Evolutionary conservation across 208 protist species (phyloP), one percentile per base, ranked within the genome.

Genomic region (Trypanosoma rangeli): DNA sequence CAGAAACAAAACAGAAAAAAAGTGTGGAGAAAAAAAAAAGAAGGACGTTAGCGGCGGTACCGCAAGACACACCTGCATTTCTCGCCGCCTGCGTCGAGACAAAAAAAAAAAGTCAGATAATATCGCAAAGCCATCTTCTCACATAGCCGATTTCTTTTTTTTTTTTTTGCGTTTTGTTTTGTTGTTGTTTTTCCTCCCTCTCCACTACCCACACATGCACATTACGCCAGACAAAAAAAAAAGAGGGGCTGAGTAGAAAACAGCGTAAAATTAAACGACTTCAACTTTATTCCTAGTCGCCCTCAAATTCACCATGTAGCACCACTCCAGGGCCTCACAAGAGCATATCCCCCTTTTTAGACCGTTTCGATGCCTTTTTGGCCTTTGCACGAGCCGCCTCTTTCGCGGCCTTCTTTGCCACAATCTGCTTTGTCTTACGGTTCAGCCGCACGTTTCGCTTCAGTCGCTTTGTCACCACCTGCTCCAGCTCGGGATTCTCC

Each of bases 381-480:
- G 70, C 73, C 78, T 90, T 90, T n/a, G 74, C 79, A 52, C 76
- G 72, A 16, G 76, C 84, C n/a, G 80, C 80, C 65, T 79, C 73
- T 33, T 60, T 46, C 1, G 79, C 80, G 18, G 80, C 79, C 42
- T 78, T 80, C 67, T 89, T 91, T 26, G 82, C 88, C 13, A 79
- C 78, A 3, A 77, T 48, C 31, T 82, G 67, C 70, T 93, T 94
- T n/a, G 80, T 70, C 60, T 89, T 90, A 24, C 87, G 83, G 62
- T 93, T 92, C 10, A 84, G 58, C 67, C 87, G 89, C 28, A 90
- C 79, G 56, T 94, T 92, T 33, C 73, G 77, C 67, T 96, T 93
- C n/a, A 96, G 78, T 29, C 87, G 84, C 44, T 76, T 81, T 31
- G 66, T 44, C 22, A 96, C 84, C 7, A 93, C 58, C 26, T 92